Evolutionary conservation across 2,329 filamentous ascomycete species (phyloP).

Genomic region (Furcasterigmium sp.): DNA sequence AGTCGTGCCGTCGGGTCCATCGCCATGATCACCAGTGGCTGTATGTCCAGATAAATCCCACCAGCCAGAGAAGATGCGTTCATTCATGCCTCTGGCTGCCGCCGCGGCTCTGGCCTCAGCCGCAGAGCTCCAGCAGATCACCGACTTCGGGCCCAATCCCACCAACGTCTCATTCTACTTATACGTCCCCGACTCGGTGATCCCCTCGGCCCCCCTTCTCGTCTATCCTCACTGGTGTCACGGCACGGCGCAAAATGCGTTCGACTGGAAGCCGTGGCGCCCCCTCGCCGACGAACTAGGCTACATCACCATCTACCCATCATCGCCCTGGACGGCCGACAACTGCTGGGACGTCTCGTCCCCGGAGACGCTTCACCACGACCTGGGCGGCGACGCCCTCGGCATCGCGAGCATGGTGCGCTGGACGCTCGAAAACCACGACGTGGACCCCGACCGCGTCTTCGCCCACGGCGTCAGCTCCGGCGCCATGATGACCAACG

Average conservation of each 20-base stretch:
- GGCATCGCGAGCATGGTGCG: constrained; percentile 49
- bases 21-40: too few relatives aligned
- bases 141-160: constrained; percentile 38
- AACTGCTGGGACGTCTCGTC: constrained; percentile 57
- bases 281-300: constrained; percentile 46
- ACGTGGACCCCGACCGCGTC: constrained; percentile 38
- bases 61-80: too few relatives aligned
- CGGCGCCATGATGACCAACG: constrained; percentile 52
- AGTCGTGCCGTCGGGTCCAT: too few relatives aligned
- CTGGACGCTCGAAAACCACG: constrained; percentile 41
- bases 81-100: not conserved
- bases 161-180: constrained; percentile 48
- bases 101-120: constrained; percentile 4
- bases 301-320: constrained; percentile 42
- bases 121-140: constrained; percentile 8
- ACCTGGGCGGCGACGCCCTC: constrained; percentile 45
- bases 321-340: constrained; percentile 28
- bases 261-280: constrained; percentile 45
- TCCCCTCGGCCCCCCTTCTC: constrained; percentile 41
- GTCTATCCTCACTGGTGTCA: constrained; percentile 55
- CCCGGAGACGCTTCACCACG: constrained; percentile 38
- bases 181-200: constrained; percentile 36
- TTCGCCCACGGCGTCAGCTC: constrained; percentile 46
- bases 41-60: too few relatives aligned
- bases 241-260: constrained; percentile 45